Conservation (phyloP, 768 basidiomycete genomes). For the Tylopilus sp. region DNA sequence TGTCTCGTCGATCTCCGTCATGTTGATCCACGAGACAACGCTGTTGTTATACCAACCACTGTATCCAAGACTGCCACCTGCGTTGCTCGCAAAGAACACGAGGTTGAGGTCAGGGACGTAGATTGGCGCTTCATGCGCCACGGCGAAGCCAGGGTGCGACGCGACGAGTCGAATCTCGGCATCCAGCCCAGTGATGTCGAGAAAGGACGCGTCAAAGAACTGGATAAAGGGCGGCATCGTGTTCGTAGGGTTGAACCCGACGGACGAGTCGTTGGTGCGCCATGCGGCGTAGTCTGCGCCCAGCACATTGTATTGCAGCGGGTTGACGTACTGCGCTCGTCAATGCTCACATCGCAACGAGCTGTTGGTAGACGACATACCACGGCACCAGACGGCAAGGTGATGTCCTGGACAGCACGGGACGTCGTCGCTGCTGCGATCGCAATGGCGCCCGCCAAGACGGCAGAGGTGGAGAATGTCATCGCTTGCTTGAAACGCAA, state of each 20-base stretch:
- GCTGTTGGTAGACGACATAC: slow-evolving; percentile 12
- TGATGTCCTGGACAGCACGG: too few species aligned
- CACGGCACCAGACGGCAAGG: slow-evolving; percentile 22
- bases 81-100: slow-evolving; percentile 70
- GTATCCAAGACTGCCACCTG: slow-evolving; percentile 61
- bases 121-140: slow-evolving; percentile 79
- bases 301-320: slow-evolving; percentile 49
- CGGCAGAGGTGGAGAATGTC: background rate
- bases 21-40: slow-evolving; percentile 55
- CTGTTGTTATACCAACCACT: slow-evolving; percentile 66
- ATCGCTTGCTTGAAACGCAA: background rate
- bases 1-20: slow-evolving; percentile 52
- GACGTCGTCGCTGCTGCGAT: background rate
- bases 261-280: slow-evolving; percentile 34
- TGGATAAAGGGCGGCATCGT: slow-evolving; percentile 58
- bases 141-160: slow-evolving; percentile 59
- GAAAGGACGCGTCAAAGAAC: slow-evolving; percentile 50
- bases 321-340: slow-evolving; percentile 44
- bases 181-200: slow-evolving; percentile 51
- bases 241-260: slow-evolving; percentile 63
- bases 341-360: background rate
- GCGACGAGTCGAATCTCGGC: slow-evolving; percentile 62
- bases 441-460: slow-evolving; percentile 6
- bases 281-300: slow-evolving; percentile 41
- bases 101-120: slow-evolving; percentile 62